Percentiles rank a stretch among this genome's conserved stretches.
Conservation (phyloP, 2,329 filamentous ascomycete species). For the Colletotrichum salicis region DNA sequence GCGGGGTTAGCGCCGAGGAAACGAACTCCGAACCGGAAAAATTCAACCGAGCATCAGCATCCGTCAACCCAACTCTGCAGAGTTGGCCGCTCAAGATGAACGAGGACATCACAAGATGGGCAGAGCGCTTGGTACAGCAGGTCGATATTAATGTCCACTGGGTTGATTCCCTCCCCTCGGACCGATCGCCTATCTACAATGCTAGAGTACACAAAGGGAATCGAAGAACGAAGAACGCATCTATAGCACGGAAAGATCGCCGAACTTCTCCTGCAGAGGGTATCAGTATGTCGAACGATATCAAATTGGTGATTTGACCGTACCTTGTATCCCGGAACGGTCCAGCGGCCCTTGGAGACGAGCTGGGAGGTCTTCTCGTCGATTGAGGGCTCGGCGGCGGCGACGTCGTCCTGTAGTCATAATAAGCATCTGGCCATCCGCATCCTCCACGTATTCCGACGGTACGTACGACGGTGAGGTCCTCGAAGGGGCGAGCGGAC, state of each 20-base stretch:
- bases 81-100: background rate
- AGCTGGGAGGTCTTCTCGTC: slow-evolving; percentile 96
- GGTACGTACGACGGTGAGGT: slow-evolving; percentile 91
- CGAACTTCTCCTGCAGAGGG: slow-evolving; percentile 88
- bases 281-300: slow-evolving; percentile 54
- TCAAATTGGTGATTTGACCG: slow-evolving; percentile 44
- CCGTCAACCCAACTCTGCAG: background rate
- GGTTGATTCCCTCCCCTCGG: slow-evolving; percentile 36
- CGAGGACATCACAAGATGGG: background rate
- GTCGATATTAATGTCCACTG: slow-evolving; percentile 35
- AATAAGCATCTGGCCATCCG: slow-evolving; percentile 37
- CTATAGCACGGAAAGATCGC: slow-evolving; percentile 95
- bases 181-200: slow-evolving; percentile 71
- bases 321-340: slow-evolving; percentile 99
- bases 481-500: slow-evolving; percentile 92
- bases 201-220: slow-evolving; percentile 74
- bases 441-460: slow-evolving; percentile 9
- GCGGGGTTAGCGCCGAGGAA: slow-evolving; percentile 15
- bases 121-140: slow-evolving; percentile 21
- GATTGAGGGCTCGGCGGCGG: slow-evolving; percentile 92
- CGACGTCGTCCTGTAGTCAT: slow-evolving; percentile 84
- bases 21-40: slow-evolving; percentile 29
- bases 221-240: slow-evolving; percentile 53
- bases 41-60: slow-evolving; percentile 3
- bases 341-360: slow-evolving; percentile 98